Percentiles rank a stretch among this genome's conserved stretches.
These are phyloP conservation scores for Nemophila menziesii DNA, from an alignment of 257 asterid species.

Conservation along the genomic window DNA sequence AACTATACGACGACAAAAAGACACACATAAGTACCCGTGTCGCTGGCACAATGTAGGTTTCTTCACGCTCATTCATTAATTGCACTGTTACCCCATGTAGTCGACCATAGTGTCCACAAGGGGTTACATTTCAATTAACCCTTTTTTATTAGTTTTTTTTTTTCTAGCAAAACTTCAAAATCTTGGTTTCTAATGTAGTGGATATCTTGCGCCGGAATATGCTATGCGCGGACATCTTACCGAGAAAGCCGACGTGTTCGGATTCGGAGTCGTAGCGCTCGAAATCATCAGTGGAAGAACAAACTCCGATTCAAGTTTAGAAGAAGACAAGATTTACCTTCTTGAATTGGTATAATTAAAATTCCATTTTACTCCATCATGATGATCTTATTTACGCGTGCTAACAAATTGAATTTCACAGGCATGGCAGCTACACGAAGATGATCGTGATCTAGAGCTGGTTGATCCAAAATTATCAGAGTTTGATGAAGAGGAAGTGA, in stretches of 20 bases:
- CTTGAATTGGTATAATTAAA: slow-evolving; percentile 64
- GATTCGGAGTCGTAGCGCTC: slow-evolving; percentile 64
- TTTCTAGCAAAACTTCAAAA: no score
- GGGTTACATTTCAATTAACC: no score
- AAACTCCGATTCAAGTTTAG: slow-evolving; percentile 43
- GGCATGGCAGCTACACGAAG: slow-evolving; percentile 36
- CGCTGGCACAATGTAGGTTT: no score
- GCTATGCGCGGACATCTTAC: slow-evolving; percentile 74
- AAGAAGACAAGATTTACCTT: slow-evolving; percentile 45
- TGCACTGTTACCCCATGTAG: no score
- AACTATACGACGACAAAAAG: no score
- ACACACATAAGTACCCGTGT: no score
- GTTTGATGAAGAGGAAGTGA: slow-evolving; percentile 31
- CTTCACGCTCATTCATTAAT: no score
- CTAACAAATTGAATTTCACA: no score
- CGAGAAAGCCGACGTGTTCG: slow-evolving; percentile 56
- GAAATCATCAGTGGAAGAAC: slow-evolving; percentile 59
- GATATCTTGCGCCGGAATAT: slow-evolving; percentile 75
- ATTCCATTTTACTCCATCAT: slow-evolving; percentile 7
- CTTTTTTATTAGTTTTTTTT: no score
- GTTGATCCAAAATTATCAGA: slow-evolving; percentile 34
- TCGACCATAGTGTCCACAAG: no score
- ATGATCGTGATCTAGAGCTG: slow-evolving; percentile 21
- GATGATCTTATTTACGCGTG: no score
- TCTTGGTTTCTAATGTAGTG: slow-evolving; percentile 24